phyloP scores from a whole-genome alignment of 2,329 filamentous ascomycete species.

The Phaeosphaeriaceae sp. region DNA sequence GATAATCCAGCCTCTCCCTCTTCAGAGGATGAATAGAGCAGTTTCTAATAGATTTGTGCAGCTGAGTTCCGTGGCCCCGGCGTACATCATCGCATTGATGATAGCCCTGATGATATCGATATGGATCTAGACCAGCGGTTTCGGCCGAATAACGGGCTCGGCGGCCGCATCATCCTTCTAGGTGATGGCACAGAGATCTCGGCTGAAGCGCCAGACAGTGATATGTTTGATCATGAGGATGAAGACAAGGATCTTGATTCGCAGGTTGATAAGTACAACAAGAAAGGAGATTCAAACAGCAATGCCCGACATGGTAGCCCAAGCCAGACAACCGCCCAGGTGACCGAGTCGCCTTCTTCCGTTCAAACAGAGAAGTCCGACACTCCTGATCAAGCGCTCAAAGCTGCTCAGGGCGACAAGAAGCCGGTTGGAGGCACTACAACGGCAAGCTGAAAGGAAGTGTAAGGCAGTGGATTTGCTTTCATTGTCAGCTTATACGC shows the following conservation, averaged over 20 bases:
- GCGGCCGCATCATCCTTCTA: constrained; percentile 87
- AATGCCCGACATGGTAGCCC: constrained; percentile 29
- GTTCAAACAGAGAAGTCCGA: constrained; percentile 47
- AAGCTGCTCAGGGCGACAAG: constrained; percentile 27
- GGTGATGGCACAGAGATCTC: constrained; percentile 93
- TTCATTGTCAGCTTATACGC: constrained; percentile 3
- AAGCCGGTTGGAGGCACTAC: constrained; percentile 13
- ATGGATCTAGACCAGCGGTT: constrained; percentile 73
- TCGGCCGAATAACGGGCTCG: constrained; percentile 67
- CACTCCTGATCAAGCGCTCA: constrained; percentile 13
- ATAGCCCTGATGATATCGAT: constrained; percentile 68
- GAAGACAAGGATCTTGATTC: constrained; percentile 83
- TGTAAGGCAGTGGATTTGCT: constrained; percentile 1
- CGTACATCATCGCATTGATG: constrained; percentile 58
- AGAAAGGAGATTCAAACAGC: constrained; percentile 26
- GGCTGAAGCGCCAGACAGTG: constrained; percentile 85
- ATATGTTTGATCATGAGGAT: constrained; percentile 93
- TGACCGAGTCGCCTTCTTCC: constrained; percentile 46
- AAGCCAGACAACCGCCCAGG: constrained; percentile 27
- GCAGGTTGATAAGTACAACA: constrained; percentile 73
- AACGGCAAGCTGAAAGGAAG: constrained; percentile 30
- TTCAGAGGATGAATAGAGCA: constrained; percentile 41
- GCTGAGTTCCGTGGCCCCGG: constrained; percentile 60
- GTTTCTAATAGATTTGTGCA: constrained; percentile 47
- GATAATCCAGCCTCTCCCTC: constrained; percentile 48